Percentiles rank a stretch among this genome's conserved stretches.
These are phyloP conservation scores for Penicillium sclerotiorum DNA, from an alignment of 2,329 filamentous ascomycete species.

Conservation along the genomic window DNA sequence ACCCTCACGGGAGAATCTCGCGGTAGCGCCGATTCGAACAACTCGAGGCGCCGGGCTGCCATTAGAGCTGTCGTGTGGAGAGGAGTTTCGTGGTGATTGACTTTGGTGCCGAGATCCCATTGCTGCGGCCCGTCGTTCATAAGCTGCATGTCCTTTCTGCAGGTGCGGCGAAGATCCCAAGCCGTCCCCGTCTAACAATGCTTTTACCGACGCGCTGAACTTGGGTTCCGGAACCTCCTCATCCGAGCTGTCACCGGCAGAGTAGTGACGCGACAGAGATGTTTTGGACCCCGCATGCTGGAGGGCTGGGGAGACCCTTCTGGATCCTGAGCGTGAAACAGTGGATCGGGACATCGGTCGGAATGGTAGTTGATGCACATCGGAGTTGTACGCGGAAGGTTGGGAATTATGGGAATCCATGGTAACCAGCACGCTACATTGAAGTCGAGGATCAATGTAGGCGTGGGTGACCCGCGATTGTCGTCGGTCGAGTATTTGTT, in stretches of 20 bases:
- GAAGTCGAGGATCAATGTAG: slow-evolving; percentile 31
- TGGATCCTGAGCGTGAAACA: slow-evolving; percentile 37
- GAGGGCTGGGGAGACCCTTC: slow-evolving; percentile 36
- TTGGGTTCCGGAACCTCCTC: slow-evolving; percentile 91
- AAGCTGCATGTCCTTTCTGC: slow-evolving; percentile 30
- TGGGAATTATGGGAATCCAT: slow-evolving; percentile 44
- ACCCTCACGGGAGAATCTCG: slow-evolving; percentile 38
- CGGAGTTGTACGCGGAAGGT: slow-evolving; percentile 39
- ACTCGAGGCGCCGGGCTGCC: slow-evolving; percentile 48
- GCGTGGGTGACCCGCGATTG: slow-evolving; percentile 20
- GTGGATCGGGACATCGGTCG: slow-evolving; percentile 43
- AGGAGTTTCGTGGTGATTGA: slow-evolving; percentile 37
- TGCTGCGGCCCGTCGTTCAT: slow-evolving; percentile 29
- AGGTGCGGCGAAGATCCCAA: slow-evolving; percentile 52
- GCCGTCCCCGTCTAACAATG: slow-evolving; percentile 65
- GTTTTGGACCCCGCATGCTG: slow-evolving; percentile 22
- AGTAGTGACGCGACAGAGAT: slow-evolving; percentile 34
- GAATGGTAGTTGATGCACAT: slow-evolving; percentile 37
- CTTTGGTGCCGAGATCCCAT: slow-evolving; percentile 33
- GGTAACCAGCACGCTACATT: slow-evolving; percentile 28
- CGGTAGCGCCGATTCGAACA: slow-evolving; percentile 41
- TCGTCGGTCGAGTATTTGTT: slow-evolving; percentile 31
- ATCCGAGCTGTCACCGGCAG: slow-evolving; percentile 82
- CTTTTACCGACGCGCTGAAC: slow-evolving; percentile 89
- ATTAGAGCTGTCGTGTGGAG: slow-evolving; percentile 40